Evolutionary conservation across 2,329 filamentous ascomycete species (phyloP), one percentile per base, ranked within the genome.

Genomic region (Aspergillus sp.): DNA sequence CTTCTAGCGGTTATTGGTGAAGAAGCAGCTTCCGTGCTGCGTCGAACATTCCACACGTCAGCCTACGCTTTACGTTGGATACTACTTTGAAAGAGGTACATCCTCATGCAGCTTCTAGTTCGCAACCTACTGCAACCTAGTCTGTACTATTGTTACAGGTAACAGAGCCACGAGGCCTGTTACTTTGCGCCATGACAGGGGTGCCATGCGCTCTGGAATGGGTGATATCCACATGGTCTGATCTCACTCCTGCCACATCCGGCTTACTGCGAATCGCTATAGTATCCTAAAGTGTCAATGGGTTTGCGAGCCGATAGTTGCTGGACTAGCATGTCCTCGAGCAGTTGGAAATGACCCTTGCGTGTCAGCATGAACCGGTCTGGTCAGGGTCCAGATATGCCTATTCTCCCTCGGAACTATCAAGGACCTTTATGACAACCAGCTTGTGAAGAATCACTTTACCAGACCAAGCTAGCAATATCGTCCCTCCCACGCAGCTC

Each of bases 201-300:
- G 55, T 61, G 56, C 51, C 50, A 61, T 59, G 59, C 59, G 55
- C 25, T 58, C 38, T 17, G 45, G 28, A 28, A 48, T 30, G 50
- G 55, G 28, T 45, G 17, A 39, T 41, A 5, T 45, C 57, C 57
- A 61, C 59, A 57, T 61, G 55, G 59, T 47, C 56, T 61, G 56
- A 58, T 58, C 25, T 54, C 25, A 17, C 25, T 49, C 13, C 13
- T 28, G 48, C 43, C 28, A 36, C 32, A 47, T 10, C 25, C 53
- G 41, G 38, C 30, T 13, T n/a, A 15, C 25, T 12, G 30, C 47
- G 9, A 17, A 19, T 32, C 13, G 25, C 15, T 45, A 21, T 13
- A 13, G 21, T 30, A 4, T 43, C 21, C 30, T 49, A 3, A 19
- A 10, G n/a, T 50, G 25, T 50, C 15, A 13, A 36, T 36, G 8